Evolutionary conservation across 2,329 filamentous ascomycete genomes (phyloP), one percentile per base, ranked within the genome.

Genomic region (Plectosphaerella plurivora): DNA sequence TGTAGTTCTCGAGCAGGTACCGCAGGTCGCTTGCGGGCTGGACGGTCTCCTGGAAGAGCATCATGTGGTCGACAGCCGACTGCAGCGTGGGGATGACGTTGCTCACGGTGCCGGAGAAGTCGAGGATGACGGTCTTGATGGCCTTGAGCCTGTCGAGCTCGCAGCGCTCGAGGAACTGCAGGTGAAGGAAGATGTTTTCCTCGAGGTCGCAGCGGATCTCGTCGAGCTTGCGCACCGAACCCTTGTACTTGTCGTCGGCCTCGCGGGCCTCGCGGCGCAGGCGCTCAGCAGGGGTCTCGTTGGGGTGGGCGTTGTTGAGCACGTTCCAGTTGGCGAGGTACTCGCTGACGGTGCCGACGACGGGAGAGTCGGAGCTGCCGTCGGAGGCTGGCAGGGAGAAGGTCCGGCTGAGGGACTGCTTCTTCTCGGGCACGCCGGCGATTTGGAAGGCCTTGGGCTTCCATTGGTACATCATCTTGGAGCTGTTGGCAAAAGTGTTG

Each of bases 11-110:
- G 45, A 99, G 79, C 55, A 99, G 81, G 68, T 97, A 99, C 57
- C 94, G 83, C 60, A 99, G 75, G 69, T 99, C 94, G 39, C 90
- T 89, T 47, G 86, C 68, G 6, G 94, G 94, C 69, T 97, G 94
- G n/a, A 99, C 89, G 1, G 94, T 97, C 76, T 99, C 94, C 69
- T 99, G 94, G 73, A 95, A 99, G 46, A 99, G 80, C 86, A 99
- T 91, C 92, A 99, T 97, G 67, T 95, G 91, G 73, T 99, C 94
- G 22, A 99, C 91, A 0, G 92, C 91, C 54, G 93, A 93, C 71
- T 97, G 94, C 56, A 99, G 75, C 64, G 89, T 95, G 16, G 94
- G 95, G 57, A 99, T 97, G 62, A 97, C 93, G 64, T 99, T 99
- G 77, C 93, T 93, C 68, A 99, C 89, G 37, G 93, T 91, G 45